Base-by-base conservation (phyloP, 192 early-diverging fungal genomes). In the Backusella luteola region DNA sequence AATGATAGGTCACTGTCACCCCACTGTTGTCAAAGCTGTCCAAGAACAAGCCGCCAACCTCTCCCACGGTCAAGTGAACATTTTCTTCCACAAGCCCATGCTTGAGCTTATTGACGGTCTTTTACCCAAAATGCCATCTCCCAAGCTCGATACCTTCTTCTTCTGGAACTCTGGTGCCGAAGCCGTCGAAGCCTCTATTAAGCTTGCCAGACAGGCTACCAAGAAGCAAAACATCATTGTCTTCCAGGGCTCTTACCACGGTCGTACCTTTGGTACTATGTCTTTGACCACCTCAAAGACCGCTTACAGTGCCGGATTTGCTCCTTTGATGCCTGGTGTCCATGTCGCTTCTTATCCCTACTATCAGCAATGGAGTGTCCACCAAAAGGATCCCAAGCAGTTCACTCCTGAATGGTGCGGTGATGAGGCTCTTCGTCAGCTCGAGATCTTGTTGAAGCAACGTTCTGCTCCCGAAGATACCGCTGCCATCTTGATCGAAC, bases 191-290 rank as follows among this genome's bases (percentile, higher is more conserved):
- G 71, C 81, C 17, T 68, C 81, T 1, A 66, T 84, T 52, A 84
- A 84, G 46, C 53, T 84, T 2, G 83, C 83, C 6, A 69, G 83
- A 56, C 77, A 82, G 12, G 81, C 83, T 11, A 84, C 83, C 29
- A 81, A 81, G 36, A 82, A 82, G 68, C 77, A 78, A 14, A 84
- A 84, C 53, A n/a, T 84, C 23, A 83, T 84, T 42, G 83, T 84
- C 12, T 80, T 84, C 71, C 53, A 75, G 44, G 83, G 83, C 21
- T 69, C 73, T 53, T 80, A 79, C 34, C 83, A 84, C 29, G 83
- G 83, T 66, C 69, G 83, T 56, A 84, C 83, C 17, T 42, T 82
- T 35, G 83, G 83, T 34, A 71, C 83, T 1, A 79, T 83, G 81
- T 39, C 83, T 0, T 44, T 84, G 44, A 82, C 81, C 0, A 79